phyloP scores from a whole-genome alignment of 1,284 basidiomycete species.

The Cystobasidium slooffiae region DNA sequence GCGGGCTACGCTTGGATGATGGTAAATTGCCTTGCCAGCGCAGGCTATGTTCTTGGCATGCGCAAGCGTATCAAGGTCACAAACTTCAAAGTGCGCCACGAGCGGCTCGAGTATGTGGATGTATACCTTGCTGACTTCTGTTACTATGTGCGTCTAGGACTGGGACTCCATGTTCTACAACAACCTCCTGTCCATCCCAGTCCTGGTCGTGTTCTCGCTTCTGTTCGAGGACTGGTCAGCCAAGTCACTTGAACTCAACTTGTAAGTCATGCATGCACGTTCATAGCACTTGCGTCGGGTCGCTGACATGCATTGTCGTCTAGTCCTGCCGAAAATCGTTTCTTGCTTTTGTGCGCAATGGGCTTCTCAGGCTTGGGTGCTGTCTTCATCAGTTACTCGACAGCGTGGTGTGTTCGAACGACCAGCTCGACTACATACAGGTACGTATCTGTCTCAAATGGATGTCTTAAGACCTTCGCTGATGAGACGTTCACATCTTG shows the following conservation, averaged over 20 bases:
- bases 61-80: constrained; percentile 95
- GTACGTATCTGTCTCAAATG: background rate
- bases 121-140: background rate
- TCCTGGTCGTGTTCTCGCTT: constrained; percentile 81
- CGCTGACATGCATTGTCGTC: constrained; percentile 37
- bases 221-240: constrained; percentile 88
- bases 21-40: constrained; percentile 86
- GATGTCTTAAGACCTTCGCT: background rate
- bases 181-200: constrained; percentile 92
- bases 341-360: constrained; percentile 82
- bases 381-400: constrained; percentile 96
- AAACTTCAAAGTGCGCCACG: constrained; percentile 72
- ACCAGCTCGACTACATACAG: constrained; percentile 90
- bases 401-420: constrained; percentile 96
- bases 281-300: background rate
- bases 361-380: constrained; percentile 95
- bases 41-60: constrained; percentile 93
- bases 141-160: constrained; percentile 60
- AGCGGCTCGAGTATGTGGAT: no score
- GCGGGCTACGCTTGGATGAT: constrained; percentile 97
- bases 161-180: constrained; percentile 99
- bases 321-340: constrained; percentile 82
- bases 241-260: constrained; percentile 78
- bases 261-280: constrained; percentile 62
- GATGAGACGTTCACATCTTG: background rate